phyloP scores from a whole-genome alignment of 106 monocot genomes.

The Dioscorea dumetorum region DNA sequence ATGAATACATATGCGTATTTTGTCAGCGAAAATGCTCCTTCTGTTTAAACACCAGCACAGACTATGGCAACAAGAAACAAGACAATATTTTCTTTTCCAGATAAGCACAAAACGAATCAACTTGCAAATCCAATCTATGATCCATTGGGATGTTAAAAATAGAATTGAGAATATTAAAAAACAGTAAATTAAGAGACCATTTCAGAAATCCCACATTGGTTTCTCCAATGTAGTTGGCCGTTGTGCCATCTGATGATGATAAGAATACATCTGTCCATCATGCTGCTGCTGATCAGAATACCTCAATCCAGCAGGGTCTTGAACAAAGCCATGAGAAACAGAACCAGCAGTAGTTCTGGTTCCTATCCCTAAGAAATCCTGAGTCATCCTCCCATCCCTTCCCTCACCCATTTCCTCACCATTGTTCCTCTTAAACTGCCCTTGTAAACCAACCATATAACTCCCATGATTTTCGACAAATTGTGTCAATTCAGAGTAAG shows the following conservation, averaged over 20 bases:
- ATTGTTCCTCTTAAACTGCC: slow-evolving; percentile 1
- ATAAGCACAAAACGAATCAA: too few species aligned
- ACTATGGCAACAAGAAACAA: too few species aligned
- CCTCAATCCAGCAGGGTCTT: slow-evolving; percentile 4
- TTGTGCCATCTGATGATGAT: slow-evolving; percentile 10
- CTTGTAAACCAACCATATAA: not conserved
- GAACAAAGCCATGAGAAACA: slow-evolving; percentile 4
- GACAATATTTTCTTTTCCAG: too few species aligned
- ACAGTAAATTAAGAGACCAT: too few species aligned
- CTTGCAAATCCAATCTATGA: too few species aligned
- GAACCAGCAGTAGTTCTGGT: not conserved
- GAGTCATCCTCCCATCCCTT: slow-evolving; percentile 31
- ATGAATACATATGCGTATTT: too few species aligned
- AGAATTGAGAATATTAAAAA: too few species aligned
- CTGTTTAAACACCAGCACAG: too few species aligned
- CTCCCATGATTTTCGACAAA: too few species aligned
- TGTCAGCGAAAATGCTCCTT: too few species aligned
- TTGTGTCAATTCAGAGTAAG: too few species aligned
- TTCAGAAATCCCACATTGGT: slow-evolving; percentile 30
- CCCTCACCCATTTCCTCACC: slow-evolving; percentile 1
- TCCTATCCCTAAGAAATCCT: slow-evolving; percentile 38
- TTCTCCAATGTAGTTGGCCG: slow-evolving; percentile 18
- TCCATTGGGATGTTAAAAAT: too few species aligned
- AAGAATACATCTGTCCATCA: slow-evolving; percentile 17
- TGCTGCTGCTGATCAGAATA: slow-evolving; percentile 17